Conservation (phyloP, 2,329 filamentous ascomycete species). For the Xylaria arbuscula region DNA sequence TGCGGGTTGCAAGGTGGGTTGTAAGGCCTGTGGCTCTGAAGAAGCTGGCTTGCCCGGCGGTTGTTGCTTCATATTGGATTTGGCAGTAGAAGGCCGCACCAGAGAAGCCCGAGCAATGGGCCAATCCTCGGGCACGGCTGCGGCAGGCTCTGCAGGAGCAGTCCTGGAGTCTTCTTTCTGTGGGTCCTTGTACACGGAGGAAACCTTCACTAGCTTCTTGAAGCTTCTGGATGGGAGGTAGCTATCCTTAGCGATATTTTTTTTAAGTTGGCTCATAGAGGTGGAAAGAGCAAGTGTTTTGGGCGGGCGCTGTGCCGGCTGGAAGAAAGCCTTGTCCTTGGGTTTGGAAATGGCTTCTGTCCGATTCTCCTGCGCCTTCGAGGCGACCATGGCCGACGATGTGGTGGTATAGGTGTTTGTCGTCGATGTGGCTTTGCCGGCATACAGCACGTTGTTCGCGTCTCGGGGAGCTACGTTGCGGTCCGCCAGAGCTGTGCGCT, state of each 20-base stretch:
- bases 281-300: slow-evolving; percentile 42
- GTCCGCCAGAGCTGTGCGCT: slow-evolving; percentile 84
- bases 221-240: slow-evolving; percentile 13
- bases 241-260: slow-evolving; percentile 17
- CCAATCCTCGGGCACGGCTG: slow-evolving; percentile 16
- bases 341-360: slow-evolving; percentile 30
- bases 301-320: slow-evolving; percentile 52
- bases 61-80: slow-evolving; percentile 21
- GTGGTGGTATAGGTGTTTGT: slow-evolving; percentile 45
- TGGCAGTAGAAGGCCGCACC: slow-evolving; percentile 30
- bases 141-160: slow-evolving; percentile 20
- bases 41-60: slow-evolving; percentile 10
- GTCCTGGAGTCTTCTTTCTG: slow-evolving; percentile 10
- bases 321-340: slow-evolving; percentile 50
- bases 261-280: slow-evolving; percentile 42
- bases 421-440: slow-evolving; percentile 50
- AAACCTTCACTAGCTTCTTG: slow-evolving; percentile 20
- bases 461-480: slow-evolving; percentile 74
- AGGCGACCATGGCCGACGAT: slow-evolving; percentile 41
- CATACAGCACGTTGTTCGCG: slow-evolving; percentile 40
- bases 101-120: slow-evolving; percentile 11
- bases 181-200: slow-evolving; percentile 46
- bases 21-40: background rate
- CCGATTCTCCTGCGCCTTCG: slow-evolving; percentile 60
- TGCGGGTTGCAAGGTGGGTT: slow-evolving; percentile 1